Conservation (phyloP, 257 asterid genomes). For the Capsicum pubescens region DNA sequence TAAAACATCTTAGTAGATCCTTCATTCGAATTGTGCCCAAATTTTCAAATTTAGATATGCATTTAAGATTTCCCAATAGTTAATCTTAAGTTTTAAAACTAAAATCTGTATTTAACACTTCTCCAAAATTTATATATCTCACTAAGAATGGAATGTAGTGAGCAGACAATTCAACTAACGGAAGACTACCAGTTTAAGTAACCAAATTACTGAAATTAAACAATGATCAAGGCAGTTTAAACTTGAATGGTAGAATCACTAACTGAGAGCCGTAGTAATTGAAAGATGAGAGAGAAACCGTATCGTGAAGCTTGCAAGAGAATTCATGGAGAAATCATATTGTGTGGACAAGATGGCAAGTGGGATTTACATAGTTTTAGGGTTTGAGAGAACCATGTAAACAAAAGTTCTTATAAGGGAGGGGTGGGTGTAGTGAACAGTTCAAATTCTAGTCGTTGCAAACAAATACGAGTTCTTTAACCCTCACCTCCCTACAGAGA, state of each 20-base stretch:
- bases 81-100: neutral
- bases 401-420: conserved; percentile 4
- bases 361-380: neutral
- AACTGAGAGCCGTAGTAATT: neutral
- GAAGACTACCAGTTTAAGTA: conserved; percentile 15
- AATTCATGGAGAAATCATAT: conserved; percentile 3
- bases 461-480: neutral
- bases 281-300: neutral
- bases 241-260: neutral
- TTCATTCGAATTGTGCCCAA: neutral
- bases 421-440: no score
- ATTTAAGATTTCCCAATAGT: conserved; percentile 19
- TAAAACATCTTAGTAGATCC: conserved; percentile 5
- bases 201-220: conserved; percentile 19
- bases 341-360: neutral
- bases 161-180: no score
- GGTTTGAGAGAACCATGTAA: conserved; percentile 13
- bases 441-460: neutral
- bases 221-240: neutral
- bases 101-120: neutral
- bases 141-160: conserved; percentile 17
- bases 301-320: conserved; percentile 2
- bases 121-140: conserved; percentile 5
- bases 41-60: conserved; percentile 16
- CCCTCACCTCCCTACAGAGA: neutral